phyloP scores from a whole-genome alignment of 2,329 filamentous ascomycete species.

The Ilyonectria mors-panacis region DNA sequence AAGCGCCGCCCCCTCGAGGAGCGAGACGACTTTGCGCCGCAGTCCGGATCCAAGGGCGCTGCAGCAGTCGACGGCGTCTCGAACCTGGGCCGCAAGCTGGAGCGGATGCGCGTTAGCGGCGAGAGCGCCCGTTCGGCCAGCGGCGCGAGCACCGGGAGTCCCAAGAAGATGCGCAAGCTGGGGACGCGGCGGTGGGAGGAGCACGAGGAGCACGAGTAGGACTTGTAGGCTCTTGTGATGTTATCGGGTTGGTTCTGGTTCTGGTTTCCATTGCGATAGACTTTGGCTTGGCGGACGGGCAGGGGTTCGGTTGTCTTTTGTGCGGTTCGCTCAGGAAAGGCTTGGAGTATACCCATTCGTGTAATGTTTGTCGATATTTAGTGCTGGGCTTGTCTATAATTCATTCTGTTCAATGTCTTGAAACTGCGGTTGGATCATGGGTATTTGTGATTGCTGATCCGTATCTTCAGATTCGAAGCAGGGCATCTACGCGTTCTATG shows the following conservation, averaged over 20 bases:
- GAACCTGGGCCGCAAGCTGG: slow-evolving; percentile 63
- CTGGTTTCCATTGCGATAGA: slow-evolving; percentile 32
- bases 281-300: slow-evolving; percentile 26
- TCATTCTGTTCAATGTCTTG: slow-evolving; percentile 14
- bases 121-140: slow-evolving; percentile 49
- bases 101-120: slow-evolving; percentile 64
- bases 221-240: slow-evolving; percentile 24
- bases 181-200: slow-evolving; percentile 65
- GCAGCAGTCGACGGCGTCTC: slow-evolving; percentile 47
- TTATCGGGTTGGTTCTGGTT: slow-evolving; percentile 16
- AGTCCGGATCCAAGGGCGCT: slow-evolving; percentile 31
- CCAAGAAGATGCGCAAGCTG: slow-evolving; percentile 69
- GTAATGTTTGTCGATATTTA: slow-evolving; percentile 40
- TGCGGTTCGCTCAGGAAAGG: slow-evolving; percentile 18
- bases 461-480: not conserved
- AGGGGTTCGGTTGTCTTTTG: slow-evolving; percentile 28
- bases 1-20: slow-evolving; percentile 71
- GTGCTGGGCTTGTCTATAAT: slow-evolving; percentile 27
- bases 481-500: not conserved
- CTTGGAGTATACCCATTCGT: slow-evolving; percentile 47
- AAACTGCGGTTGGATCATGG: not conserved
- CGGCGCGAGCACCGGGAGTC: slow-evolving; percentile 57
- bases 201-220: slow-evolving; percentile 54
- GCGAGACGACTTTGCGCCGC: slow-evolving; percentile 61
- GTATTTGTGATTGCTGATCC: not conserved